Conservation (phyloP, 2,329 filamentous ascomycete species). For the Rutstroemia sp. region DNA sequence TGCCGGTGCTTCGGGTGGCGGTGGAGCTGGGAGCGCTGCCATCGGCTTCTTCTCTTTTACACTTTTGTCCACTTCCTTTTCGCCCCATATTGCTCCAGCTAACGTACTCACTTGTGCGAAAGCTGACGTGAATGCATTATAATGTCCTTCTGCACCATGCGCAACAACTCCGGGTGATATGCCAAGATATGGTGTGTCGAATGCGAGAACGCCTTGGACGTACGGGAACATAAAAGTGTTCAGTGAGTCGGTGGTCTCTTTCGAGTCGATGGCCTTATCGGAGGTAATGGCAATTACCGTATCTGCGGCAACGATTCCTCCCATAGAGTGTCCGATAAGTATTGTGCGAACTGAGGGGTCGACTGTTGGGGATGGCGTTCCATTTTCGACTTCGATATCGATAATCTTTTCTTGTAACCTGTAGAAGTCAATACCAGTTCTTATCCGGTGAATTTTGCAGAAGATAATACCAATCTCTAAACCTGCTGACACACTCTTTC, state of each 20-base stretch:
- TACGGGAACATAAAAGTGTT: conserved; percentile 84
- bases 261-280: conserved; percentile 20
- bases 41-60: conserved; percentile 30
- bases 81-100: conserved; percentile 61
- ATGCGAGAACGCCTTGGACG: conserved; percentile 82
- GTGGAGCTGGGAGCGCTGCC: conserved; percentile 32
- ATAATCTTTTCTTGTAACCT: conserved; percentile 90
- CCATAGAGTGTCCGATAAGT: conserved; percentile 83
- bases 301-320: conserved; percentile 90
- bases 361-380: conserved; percentile 74
- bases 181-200: conserved; percentile 87
- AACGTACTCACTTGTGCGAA: conserved; percentile 59
- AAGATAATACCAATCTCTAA: conserved; percentile 60
- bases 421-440: conserved; percentile 4
- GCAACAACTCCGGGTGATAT: conserved; percentile 78
- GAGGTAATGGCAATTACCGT: conserved; percentile 62
- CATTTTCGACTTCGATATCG: conserved; percentile 79
- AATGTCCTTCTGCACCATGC: conserved; percentile 79
- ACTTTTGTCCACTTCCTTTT: conserved; percentile 32
- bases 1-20: conserved; percentile 34
- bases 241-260: conserved; percentile 11
- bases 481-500: conserved; percentile 60
- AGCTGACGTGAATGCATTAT: conserved; percentile 64
- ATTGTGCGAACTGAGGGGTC: conserved; percentile 79
- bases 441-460: background rate